Conservation (phyloP, 495 filamentous ascomycete species). For the Rostrohypoxylon terebratum region DNA sequence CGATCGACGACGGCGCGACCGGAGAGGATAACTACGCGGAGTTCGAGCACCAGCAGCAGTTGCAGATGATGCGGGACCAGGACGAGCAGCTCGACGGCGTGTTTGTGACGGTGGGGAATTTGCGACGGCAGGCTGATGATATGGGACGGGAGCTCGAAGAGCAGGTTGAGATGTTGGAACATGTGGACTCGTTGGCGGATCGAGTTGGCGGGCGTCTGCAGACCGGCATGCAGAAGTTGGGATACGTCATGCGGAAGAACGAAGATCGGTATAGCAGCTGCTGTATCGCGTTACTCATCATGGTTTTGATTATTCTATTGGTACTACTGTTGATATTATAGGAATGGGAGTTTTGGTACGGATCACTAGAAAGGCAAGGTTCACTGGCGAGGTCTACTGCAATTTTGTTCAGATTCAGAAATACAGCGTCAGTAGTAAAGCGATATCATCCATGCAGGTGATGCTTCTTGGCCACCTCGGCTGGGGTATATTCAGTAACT, state of each 20-base stretch:
- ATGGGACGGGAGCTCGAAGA: conserved; percentile 98
- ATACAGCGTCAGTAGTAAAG: conserved; percentile 26
- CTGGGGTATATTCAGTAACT: conserved; percentile 39
- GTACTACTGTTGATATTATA: conserved; percentile 73
- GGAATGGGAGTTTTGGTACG: conserved; percentile 17
- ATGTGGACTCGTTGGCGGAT: conserved; percentile 83
- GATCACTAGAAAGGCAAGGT: conserved; percentile 17
- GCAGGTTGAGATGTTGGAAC: conserved; percentile 82
- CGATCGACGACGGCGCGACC: conserved; percentile 58
- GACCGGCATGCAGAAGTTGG: conserved; percentile 86
- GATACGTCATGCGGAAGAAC: conserved; percentile 86
- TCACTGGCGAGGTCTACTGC: conserved; percentile 24
- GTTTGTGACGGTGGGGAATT: conserved; percentile 88
- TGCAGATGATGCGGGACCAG: conserved; percentile 93
- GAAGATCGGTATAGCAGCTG: conserved; percentile 93
- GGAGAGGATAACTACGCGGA: conserved; percentile 75
- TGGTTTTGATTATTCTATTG: conserved; percentile 85
- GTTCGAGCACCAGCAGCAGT: conserved; percentile 91
- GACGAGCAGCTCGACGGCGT: conserved; percentile 93
- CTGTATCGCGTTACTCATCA: conserved; percentile 87
- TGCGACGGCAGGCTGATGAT: conserved; percentile 88
- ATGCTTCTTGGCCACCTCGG: conserved; percentile 2
- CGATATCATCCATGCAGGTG: neutral
- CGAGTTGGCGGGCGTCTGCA: conserved; percentile 87
- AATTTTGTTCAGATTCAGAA: conserved; percentile 15